Percentiles rank a stretch among this genome's conserved stretches.
These are phyloP conservation scores for Calophaca sinica DNA, from an alignment of 306 rosid species.

Conservation along the genomic window DNA sequence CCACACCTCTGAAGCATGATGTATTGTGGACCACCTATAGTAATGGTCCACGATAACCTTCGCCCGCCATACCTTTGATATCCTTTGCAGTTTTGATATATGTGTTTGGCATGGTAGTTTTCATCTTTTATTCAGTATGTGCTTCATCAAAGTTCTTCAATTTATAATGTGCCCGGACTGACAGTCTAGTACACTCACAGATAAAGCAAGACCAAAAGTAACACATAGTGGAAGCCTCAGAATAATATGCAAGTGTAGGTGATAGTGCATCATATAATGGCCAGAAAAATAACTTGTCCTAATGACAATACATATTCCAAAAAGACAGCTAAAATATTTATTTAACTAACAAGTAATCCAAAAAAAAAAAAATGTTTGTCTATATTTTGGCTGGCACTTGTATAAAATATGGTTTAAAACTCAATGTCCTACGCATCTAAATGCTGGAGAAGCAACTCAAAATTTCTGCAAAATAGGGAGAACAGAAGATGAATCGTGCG, in stretches of 20 bases:
- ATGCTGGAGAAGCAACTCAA: conserved; percentile 47
- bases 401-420: conserved; percentile 48
- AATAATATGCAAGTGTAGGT: background rate
- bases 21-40: too few relatives aligned
- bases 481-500: conserved; percentile 42
- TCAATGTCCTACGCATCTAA: conserved; percentile 53
- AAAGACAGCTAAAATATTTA: conserved; percentile 41
- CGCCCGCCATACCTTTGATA: too few relatives aligned
- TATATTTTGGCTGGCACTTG: conserved; percentile 41
- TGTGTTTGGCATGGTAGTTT: too few relatives aligned
- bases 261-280: conserved; percentile 25
- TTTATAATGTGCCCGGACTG: too few relatives aligned
- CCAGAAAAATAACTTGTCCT: too few relatives aligned
- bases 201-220: background rate
- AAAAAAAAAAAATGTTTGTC: conserved; percentile 40
- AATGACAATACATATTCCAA: too few relatives aligned
- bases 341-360: conserved; percentile 44
- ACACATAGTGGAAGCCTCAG: background rate
- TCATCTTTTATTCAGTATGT: too few relatives aligned
- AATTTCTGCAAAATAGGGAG: conserved; percentile 38
- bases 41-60: too few relatives aligned
- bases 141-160: too few relatives aligned
- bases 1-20: too few relatives aligned
- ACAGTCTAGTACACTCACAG: background rate
- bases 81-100: too few relatives aligned